Evolutionary conservation across 345 rosid genomes (phyloP).

Genomic region (Jatropha curcas): DNA sequence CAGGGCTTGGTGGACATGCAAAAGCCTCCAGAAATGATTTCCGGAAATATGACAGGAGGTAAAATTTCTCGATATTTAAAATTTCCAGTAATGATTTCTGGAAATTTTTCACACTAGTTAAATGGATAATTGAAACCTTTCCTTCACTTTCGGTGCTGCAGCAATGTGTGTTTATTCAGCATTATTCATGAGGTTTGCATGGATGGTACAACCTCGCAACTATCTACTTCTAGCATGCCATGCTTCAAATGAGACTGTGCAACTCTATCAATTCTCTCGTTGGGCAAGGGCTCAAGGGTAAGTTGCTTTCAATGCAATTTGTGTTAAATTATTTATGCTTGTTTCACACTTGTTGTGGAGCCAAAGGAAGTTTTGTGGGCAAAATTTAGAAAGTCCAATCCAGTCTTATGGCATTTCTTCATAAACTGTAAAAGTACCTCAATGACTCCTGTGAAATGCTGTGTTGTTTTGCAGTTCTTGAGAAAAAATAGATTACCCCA

Average conservation of each 20-base stretch:
- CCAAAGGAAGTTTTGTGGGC: neutral
- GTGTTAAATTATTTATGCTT: neutral
- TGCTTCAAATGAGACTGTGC: conserved; percentile 94
- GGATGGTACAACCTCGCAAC: conserved; percentile 92
- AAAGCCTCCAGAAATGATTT: conserved; percentile 94
- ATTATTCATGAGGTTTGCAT: conserved; percentile 85
- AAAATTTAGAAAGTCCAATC: neutral
- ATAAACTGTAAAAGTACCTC: neutral
- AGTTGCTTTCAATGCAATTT: conserved; percentile 7
- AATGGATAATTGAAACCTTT: neutral
- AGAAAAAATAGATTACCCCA: neutral
- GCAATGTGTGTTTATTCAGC: conserved; percentile 82
- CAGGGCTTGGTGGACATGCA: conserved; percentile 92
- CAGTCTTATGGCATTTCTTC: neutral
- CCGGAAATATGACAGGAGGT: conserved; percentile 89
- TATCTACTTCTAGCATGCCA: conserved; percentile 85
- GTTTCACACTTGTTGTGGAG: neutral
- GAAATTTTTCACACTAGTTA: neutral
- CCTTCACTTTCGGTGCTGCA: conserved; percentile 21
- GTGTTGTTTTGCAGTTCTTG: neutral
- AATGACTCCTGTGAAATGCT: neutral
- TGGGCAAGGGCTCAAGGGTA: conserved; percentile 58
- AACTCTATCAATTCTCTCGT: conserved; percentile 86
- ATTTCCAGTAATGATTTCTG: too few relatives aligned
- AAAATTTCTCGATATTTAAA: neutral